phyloP scores from a whole-genome alignment of 768 basidiomycete species.

The Psilocybe azurescens region DNA sequence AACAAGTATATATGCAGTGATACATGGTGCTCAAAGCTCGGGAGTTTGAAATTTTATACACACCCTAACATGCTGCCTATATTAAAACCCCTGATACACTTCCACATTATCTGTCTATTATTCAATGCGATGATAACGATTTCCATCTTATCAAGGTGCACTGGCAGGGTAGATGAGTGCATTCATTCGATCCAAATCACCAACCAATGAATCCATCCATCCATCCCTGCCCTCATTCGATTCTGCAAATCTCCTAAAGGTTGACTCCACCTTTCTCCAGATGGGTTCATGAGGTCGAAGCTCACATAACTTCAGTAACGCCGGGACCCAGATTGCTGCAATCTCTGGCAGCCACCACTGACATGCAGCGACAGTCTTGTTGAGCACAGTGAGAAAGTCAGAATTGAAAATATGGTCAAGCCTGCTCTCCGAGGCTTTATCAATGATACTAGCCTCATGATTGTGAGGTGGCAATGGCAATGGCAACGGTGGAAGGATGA shows the following conservation, averaged over 20 bases:
- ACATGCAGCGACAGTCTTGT: slow-evolving; percentile 28
- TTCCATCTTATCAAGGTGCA: too few relatives aligned
- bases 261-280: slow-evolving; percentile 34
- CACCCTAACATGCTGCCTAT: too few relatives aligned
- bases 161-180: not conserved
- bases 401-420: slow-evolving; percentile 38
- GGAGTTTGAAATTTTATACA: too few relatives aligned
- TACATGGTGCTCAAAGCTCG: too few relatives aligned
- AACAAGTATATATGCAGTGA: too few relatives aligned
- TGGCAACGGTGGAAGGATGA: not conserved
- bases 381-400: slow-evolving; percentile 39
- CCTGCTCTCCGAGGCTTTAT: not conserved
- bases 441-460: slow-evolving; percentile 5
- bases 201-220: not conserved
- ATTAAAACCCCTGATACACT: too few relatives aligned
- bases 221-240: slow-evolving; percentile 21
- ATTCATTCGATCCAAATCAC: slow-evolving; percentile 13
- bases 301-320: slow-evolving; percentile 37
- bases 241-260: slow-evolving; percentile 29
- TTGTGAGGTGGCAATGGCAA: too few relatives aligned
- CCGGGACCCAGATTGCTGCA: slow-evolving; percentile 40
- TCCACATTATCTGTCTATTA: too few relatives aligned
- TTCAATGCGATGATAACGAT: too few relatives aligned
- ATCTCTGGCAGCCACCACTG: slow-evolving; percentile 43
- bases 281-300: slow-evolving; percentile 33